Base-by-base conservation (phyloP, 306 rosid species). In the Ziziphus jujuba region DNA sequence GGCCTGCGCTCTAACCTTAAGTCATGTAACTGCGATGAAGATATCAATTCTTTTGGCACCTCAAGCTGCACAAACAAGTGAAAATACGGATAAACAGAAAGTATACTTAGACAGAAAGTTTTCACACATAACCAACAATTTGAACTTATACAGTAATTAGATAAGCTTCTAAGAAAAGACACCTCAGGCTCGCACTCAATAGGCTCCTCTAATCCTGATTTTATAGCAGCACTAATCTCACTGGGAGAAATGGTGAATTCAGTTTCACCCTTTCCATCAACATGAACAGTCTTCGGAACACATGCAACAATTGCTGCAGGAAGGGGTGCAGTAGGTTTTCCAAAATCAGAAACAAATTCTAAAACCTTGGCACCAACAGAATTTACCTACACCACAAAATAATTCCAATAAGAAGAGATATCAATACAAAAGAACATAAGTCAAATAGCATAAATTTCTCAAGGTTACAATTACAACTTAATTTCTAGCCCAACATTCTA, bases 181-280 rank as follows among this genome's bases (percentile, higher is more conserved):
- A 93, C 99, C 97, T 93, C 99, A n/a, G 99, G 96, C 75, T 93
- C 99, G 57, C 96, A 89, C 81, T 82, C 89, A n/a, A 93, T 93
- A 61, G 86, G 89, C 56, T 84, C 84, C 73, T 77, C 71, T 77
- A 93, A 68, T 72, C 99, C 99, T 48, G 91, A 91, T 85, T 82
- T 77, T 22, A 88, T 93, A 75, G 99, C 96, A 72, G 82, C 87
- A 21, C 80, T 86, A 75, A 90, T 93, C 85, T 83, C 99, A 83
- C 68, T 70, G 1, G 97, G 82, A 71, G 86, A 81, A 77, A 93
- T 86, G 82, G 87, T 86, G 72, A 93, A 93, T 75, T 93, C 97
- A 25, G 95, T 90, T 82, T 93, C 99, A 77, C 91, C 92, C n/a
- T 63, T 71, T 70, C 77, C 99, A 56, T 93, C 99, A 34, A 86